phyloP scores from a whole-genome alignment of 768 basidiomycete species.

The Tylopilus felleus region DNA sequence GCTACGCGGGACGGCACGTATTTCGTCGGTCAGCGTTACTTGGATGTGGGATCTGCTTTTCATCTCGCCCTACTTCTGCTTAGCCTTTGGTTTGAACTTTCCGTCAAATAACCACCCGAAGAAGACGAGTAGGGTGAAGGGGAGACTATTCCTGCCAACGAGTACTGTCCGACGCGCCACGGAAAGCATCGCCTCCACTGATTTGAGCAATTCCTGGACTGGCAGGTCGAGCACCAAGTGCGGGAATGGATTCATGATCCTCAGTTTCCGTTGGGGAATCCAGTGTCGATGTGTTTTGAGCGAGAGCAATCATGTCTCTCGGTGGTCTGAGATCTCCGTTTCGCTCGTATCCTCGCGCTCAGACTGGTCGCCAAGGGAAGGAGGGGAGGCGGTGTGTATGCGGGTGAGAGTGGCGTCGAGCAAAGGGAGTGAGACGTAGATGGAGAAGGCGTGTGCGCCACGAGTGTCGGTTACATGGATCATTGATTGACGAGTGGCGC shows the following conservation, averaged over 20 bases:
- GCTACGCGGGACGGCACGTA: too few relatives aligned
- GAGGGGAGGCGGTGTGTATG: constrained; percentile 12
- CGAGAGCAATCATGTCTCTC: constrained; percentile 13
- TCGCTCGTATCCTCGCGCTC: constrained; percentile 22
- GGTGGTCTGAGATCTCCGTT: too few relatives aligned
- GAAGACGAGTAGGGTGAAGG: constrained; percentile 85
- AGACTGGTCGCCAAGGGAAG: constrained; percentile 24
- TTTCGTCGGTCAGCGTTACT: too few relatives aligned
- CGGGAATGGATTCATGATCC: neutral
- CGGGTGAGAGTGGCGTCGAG: neutral
- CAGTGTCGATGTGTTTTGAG: constrained; percentile 5
- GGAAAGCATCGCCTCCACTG: constrained; percentile 58
- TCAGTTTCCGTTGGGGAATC: constrained; percentile 15
- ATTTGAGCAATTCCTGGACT: constrained; percentile 66
- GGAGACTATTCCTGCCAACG: constrained; percentile 79
- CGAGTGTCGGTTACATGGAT: neutral
- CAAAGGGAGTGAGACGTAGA: neutral
- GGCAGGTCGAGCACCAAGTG: constrained; percentile 61
- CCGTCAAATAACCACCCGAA: constrained; percentile 98
- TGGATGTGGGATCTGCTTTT: too few relatives aligned
- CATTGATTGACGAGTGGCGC: constrained; percentile 4
- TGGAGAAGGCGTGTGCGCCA: neutral
- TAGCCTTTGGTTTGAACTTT: too few relatives aligned
- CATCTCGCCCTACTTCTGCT: too few relatives aligned
- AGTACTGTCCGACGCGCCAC: constrained; percentile 61